Conservation (phyloP, 2,329 filamentous ascomycete genomes). For the Penicillium decumbens region DNA sequence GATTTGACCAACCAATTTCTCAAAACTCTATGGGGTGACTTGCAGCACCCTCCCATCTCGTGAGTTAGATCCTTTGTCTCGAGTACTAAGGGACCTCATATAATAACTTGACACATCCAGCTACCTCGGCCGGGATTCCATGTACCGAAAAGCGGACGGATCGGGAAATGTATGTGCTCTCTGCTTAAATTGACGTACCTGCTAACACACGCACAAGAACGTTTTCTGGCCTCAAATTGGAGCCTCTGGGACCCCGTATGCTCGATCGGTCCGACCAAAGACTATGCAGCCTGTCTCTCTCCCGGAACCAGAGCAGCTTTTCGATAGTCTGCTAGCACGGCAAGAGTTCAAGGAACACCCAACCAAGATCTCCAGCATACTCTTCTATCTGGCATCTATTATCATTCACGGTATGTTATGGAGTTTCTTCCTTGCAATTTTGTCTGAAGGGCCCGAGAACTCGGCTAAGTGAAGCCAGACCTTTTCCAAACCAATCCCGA, state of each 20-base stretch:
- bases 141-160: slow-evolving; percentile 36
- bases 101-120: slow-evolving; percentile 16
- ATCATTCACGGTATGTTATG: slow-evolving; percentile 50
- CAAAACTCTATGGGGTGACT: slow-evolving; percentile 51
- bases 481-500: slow-evolving; percentile 61
- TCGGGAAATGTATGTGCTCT: slow-evolving; percentile 38
- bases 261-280: slow-evolving; percentile 58
- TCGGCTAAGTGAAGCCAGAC: slow-evolving; percentile 40
- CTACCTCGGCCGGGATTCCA: slow-evolving; percentile 36
- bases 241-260: slow-evolving; percentile 62
- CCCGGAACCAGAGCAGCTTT: slow-evolving; percentile 62
- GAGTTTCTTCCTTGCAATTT: neutral
- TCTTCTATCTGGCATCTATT: slow-evolving; percentile 71
- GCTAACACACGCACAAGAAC: slow-evolving; percentile 50
- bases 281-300: slow-evolving; percentile 56
- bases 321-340: slow-evolving; percentile 63
- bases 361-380: slow-evolving; percentile 67
- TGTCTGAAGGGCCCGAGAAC: neutral
- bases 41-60: slow-evolving; percentile 52
- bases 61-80: slow-evolving; percentile 31
- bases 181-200: slow-evolving; percentile 20
- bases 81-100: slow-evolving; percentile 7
- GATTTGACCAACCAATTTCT: slow-evolving; percentile 50
- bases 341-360: slow-evolving; percentile 61
- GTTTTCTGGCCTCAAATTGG: slow-evolving; percentile 60